phyloP scores from a whole-genome alignment of 192 early-diverging fungal species.

The Chytriomyces sp. region DNA sequence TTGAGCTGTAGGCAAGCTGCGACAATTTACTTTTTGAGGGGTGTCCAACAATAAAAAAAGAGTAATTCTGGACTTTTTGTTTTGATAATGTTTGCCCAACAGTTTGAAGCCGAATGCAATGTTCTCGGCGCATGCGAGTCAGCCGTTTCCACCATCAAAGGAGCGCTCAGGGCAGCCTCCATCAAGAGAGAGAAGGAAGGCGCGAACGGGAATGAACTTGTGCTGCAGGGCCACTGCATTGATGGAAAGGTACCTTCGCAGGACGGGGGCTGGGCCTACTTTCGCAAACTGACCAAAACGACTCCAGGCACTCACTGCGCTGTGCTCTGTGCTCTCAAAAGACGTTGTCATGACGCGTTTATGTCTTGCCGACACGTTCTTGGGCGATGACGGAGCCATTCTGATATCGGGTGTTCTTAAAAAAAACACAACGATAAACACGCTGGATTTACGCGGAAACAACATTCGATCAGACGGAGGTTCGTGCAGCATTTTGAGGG shows the following conservation, averaged over 20 bases:
- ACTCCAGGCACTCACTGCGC: slow-evolving; percentile 44
- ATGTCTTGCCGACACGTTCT: slow-evolving; percentile 57
- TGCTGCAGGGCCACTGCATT: slow-evolving; percentile 29
- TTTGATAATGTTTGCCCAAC: slow-evolving; percentile 21
- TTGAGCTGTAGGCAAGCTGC: no score
- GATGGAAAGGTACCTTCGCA: slow-evolving; percentile 18
- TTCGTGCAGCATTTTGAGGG: no score
- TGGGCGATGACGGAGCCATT: slow-evolving; percentile 63
- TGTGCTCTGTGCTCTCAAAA: slow-evolving; percentile 45
- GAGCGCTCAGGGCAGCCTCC: background rate
- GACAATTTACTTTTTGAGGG: no score
- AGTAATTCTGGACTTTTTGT: no score
- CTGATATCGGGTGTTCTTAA: slow-evolving; percentile 58
- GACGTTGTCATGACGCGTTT: slow-evolving; percentile 45
- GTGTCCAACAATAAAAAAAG: no score
- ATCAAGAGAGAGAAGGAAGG: slow-evolving; percentile 6
- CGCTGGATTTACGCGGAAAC: slow-evolving; percentile 61
- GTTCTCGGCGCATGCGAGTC: slow-evolving; percentile 19
- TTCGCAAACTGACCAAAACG: background rate
- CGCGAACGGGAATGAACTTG: slow-evolving; percentile 17
- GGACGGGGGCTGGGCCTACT: background rate
- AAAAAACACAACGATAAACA: slow-evolving; percentile 49
- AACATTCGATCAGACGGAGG: slow-evolving; percentile 61
- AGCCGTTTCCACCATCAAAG: background rate
- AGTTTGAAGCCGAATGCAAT: slow-evolving; percentile 25